A percentile compares a stretch with the other conserved stretches of the same genome.
These are phyloP conservation scores for Boletus edulis DNA, from an alignment of 768 basidiomycete species.

Conservation along the genomic window DNA sequence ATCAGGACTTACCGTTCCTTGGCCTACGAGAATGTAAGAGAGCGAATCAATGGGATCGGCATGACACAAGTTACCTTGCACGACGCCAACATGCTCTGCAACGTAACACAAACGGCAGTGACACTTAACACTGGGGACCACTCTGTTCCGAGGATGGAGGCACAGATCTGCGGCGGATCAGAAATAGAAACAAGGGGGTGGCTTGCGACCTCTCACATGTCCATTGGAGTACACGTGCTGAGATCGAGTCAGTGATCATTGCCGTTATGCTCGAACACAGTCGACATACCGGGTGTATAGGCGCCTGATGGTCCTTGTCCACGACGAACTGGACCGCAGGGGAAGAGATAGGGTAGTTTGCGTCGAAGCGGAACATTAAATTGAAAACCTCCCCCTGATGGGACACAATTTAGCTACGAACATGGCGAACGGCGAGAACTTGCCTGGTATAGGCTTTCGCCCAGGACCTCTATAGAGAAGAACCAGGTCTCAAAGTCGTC, in stretches of 20 bases:
- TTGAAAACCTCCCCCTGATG: slow-evolving; percentile 73
- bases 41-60: neutral
- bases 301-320: slow-evolving; percentile 59
- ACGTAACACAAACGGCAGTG: slow-evolving; percentile 74
- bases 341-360: slow-evolving; percentile 81
- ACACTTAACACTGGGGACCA: slow-evolving; percentile 91
- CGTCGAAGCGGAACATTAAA: slow-evolving; percentile 79
- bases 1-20: slow-evolving; percentile 57
- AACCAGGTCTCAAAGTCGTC: slow-evolving; percentile 79
- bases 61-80: slow-evolving; percentile 63
- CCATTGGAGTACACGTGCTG: slow-evolving; percentile 89
- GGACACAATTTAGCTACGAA: neutral
- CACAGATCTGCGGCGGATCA: slow-evolving; percentile 63
- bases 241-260: slow-evolving; percentile 11
- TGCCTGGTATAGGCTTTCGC: slow-evolving; percentile 77
- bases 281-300: slow-evolving; percentile 70
- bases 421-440: slow-evolving; percentile 3
- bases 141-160: slow-evolving; percentile 84
- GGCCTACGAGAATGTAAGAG: slow-evolving; percentile 34
- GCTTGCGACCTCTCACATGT: slow-evolving; percentile 49
- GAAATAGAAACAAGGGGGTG: slow-evolving; percentile 9
- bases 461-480: slow-evolving; percentile 80
- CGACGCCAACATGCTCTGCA: slow-evolving; percentile 91
- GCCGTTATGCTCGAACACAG: neutral
- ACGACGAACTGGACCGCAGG: slow-evolving; percentile 87